Percentiles rank a stretch among this genome's conserved stretches.
phyloP scores from a whole-genome alignment of 1,139 yeast species.

The Yarrowia galli region DNA sequence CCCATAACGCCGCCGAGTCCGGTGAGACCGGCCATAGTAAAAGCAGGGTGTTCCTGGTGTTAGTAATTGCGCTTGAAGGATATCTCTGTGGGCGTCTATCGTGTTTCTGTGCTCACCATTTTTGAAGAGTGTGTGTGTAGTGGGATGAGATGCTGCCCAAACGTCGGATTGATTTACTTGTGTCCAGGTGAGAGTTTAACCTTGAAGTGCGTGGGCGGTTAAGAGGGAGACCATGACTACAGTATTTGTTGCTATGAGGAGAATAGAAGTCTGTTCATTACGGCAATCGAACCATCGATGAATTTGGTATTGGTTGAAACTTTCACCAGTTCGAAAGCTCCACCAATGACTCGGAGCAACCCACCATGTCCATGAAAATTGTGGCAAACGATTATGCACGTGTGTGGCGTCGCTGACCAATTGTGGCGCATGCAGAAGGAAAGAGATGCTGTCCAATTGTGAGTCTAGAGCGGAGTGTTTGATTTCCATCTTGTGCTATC shows the following conservation, averaged over 20 bases:
- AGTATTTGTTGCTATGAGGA: not conserved
- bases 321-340: too few relatives aligned
- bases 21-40: conserved; percentile 72
- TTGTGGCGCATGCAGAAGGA: conserved; percentile 14
- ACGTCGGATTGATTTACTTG: not conserved
- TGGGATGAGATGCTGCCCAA: conserved; percentile 11
- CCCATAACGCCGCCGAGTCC: conserved; percentile 77
- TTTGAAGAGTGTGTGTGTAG: not conserved
- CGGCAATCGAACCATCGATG: too few relatives aligned
- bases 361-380: too few relatives aligned
- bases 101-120: conserved; percentile 10
- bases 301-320: too few relatives aligned
- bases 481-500: too few relatives aligned
- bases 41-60: conserved; percentile 76
- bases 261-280: too few relatives aligned
- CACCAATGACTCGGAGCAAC: too few relatives aligned
- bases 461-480: too few relatives aligned
- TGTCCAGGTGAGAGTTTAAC: conserved; percentile 8
- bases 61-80: not conserved
- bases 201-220: not conserved
- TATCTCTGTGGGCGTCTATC: not conserved
- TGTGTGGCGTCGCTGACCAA: conserved; percentile 33
- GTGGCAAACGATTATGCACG: conserved; percentile 25
- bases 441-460: too few relatives aligned
- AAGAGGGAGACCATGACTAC: too few relatives aligned